These are phyloP conservation scores for Astraeus odoratus DNA, from an alignment of 768 basidiomycete species.

Conservation along the genomic window DNA sequence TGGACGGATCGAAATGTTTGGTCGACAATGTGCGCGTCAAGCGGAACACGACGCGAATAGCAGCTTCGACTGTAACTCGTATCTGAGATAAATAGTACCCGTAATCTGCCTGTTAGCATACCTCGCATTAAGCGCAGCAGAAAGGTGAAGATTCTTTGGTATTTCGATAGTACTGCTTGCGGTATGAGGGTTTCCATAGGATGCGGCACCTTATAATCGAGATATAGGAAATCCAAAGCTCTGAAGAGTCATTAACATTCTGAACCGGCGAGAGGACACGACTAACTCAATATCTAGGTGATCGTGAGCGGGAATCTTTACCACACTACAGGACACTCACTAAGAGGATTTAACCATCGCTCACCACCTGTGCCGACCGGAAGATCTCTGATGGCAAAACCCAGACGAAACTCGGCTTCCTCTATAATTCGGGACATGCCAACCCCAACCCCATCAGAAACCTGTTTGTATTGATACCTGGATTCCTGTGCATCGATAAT, in stretches of 20 bases:
- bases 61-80: conserved; percentile 51
- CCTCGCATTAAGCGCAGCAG: conserved; percentile 76
- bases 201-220: conserved; percentile 86
- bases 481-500: conserved; percentile 72
- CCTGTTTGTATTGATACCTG: conserved; percentile 11
- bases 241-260: conserved; percentile 30
- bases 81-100: conserved; percentile 1
- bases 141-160: conserved; percentile 77
- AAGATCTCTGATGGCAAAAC: conserved; percentile 78
- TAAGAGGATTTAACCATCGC: conserved; percentile 76
- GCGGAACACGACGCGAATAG: conserved; percentile 57
- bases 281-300: conserved; percentile 44
- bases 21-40: conserved; percentile 40
- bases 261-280: background rate
- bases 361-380: conserved; percentile 56
- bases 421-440: conserved; percentile 32
- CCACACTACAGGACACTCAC: conserved; percentile 39
- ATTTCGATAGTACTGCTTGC: conserved; percentile 68
- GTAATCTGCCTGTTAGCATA: conserved; percentile 20
- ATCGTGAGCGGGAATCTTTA: background rate
- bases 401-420: conserved; percentile 72
- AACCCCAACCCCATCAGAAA: conserved; percentile 23
- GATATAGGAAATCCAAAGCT: conserved; percentile 83
- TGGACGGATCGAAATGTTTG: conserved; percentile 54
- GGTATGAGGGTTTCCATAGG: conserved; percentile 71